Percentiles rank a stretch among this genome's conserved stretches.
Evolutionary conservation across 2,329 filamentous ascomycete species (phyloP).

Genomic region (Orbilia brochopaga): DNA sequence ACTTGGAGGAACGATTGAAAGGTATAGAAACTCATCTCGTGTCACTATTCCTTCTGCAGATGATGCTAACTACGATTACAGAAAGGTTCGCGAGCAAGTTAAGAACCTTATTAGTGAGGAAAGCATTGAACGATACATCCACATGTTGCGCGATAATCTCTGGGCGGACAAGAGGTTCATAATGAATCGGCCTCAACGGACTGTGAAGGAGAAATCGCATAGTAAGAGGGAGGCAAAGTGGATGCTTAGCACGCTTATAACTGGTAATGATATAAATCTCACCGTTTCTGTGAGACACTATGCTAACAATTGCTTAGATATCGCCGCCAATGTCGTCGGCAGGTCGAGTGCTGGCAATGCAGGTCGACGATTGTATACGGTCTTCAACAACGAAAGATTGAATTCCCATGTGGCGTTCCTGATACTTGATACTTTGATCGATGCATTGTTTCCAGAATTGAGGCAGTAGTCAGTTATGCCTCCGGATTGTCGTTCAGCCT

Average conservation of each 20-base stretch:
- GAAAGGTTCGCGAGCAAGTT: slow-evolving; percentile 83
- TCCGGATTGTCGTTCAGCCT: too few relatives aligned
- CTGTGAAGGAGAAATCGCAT: slow-evolving; percentile 74
- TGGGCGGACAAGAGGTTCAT: slow-evolving; percentile 75
- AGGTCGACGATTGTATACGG: slow-evolving; percentile 84
- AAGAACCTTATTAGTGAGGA: slow-evolving; percentile 77
- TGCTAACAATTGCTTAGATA: slow-evolving; percentile 62
- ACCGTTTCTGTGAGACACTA: slow-evolving; percentile 7
- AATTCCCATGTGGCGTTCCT: slow-evolving; percentile 68
- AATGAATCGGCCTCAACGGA: slow-evolving; percentile 60
- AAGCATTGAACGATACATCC: slow-evolving; percentile 75
- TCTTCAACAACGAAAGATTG: slow-evolving; percentile 85
- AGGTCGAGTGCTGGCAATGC: slow-evolving; percentile 89
- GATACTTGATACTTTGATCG: slow-evolving; percentile 38
- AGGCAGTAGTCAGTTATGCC: slow-evolving; percentile 22
- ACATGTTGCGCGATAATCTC: slow-evolving; percentile 74
- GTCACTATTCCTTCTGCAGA: background rate
- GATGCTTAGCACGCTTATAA: slow-evolving; percentile 85
- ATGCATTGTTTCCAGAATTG: slow-evolving; percentile 41
- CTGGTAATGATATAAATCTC: slow-evolving; percentile 57
- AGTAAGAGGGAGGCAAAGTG: slow-evolving; percentile 85
- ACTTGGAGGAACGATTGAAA: slow-evolving; percentile 92
- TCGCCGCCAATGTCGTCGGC: slow-evolving; percentile 92
- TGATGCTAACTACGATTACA: slow-evolving; percentile 19
- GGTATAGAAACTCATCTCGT: slow-evolving; percentile 57